Percentiles rank a stretch among this genome's conserved stretches.
Conservation (phyloP, 495 filamentous ascomycete genomes). For the Tuber umbilicatum region DNA sequence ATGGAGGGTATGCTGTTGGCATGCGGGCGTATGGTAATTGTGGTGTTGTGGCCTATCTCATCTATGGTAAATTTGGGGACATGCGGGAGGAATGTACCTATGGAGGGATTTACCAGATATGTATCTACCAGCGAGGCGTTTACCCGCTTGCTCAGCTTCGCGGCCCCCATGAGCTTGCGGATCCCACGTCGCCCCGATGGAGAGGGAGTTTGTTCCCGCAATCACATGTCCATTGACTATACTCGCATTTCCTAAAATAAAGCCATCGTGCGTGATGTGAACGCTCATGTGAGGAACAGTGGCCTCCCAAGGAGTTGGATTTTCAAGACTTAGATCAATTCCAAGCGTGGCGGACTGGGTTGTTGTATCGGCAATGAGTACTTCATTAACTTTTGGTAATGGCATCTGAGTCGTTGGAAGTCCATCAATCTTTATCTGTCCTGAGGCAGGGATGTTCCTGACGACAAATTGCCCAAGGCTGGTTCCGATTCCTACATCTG, state of each 20-base stretch:
- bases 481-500: constrained; percentile 74
- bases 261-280: constrained; percentile 64
- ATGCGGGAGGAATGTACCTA: neutral
- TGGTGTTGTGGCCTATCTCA: constrained; percentile 65
- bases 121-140: constrained; percentile 72
- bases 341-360: constrained; percentile 60
- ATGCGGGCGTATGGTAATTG: constrained; percentile 64
- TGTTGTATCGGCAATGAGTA: constrained; percentile 64
- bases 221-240: constrained; percentile 55
- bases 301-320: constrained; percentile 79
- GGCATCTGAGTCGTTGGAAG: constrained; percentile 51
- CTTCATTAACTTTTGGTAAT: constrained; percentile 35
- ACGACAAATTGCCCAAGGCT: constrained; percentile 71
- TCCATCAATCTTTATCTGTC: constrained; percentile 71
- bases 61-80: neutral
- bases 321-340: constrained; percentile 71
- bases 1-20: constrained; percentile 63
- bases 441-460: constrained; percentile 75
- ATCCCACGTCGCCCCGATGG: constrained; percentile 66
- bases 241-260: constrained; percentile 65
- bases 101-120: constrained; percentile 59
- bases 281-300: constrained; percentile 71
- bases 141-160: constrained; percentile 55
- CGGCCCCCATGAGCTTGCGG: constrained; percentile 57
- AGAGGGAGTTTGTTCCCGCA: constrained; percentile 63